Evolutionary conservation across 257 asterid species (phyloP).

Genomic region (Solanum raphanifolium): DNA sequence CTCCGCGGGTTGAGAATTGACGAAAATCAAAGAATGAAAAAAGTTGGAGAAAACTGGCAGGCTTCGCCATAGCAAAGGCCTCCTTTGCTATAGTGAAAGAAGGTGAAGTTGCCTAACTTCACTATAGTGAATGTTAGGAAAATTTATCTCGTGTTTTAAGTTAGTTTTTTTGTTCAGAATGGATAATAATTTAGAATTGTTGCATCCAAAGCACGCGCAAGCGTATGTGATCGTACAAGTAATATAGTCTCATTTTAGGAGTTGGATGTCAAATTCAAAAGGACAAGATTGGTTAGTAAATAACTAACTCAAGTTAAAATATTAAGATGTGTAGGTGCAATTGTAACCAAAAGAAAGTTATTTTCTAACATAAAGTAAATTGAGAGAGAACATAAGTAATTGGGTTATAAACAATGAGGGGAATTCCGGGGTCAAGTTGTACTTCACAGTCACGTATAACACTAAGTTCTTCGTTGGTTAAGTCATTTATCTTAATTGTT

Average conservation of each 20-base stretch:
- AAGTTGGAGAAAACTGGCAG: not conserved
- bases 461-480: too few relatives aligned
- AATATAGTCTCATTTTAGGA: not conserved
- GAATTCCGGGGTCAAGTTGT: too few relatives aligned
- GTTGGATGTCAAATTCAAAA: not conserved
- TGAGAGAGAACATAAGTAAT: too few relatives aligned
- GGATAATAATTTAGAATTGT: too few relatives aligned
- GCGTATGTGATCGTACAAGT: not conserved
- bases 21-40: too few relatives aligned
- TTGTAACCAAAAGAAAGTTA: not conserved
- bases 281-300: not conserved
- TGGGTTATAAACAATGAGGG: too few relatives aligned
- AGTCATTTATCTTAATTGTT: too few relatives aligned
- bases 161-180: too few relatives aligned
- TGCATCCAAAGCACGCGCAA: not conserved
- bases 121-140: too few relatives aligned
- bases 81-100: not conserved
- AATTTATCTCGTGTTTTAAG: not conserved
- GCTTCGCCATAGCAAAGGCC: not conserved
- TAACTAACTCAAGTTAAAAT: not conserved
- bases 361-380: too few relatives aligned
- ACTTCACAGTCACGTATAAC: too few relatives aligned
- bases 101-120: not conserved
- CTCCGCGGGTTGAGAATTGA: not conserved
- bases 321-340: not conserved